phyloP scores from a whole-genome alignment of 2,329 filamentous ascomycete genomes.

The Aspergillus sp. region DNA sequence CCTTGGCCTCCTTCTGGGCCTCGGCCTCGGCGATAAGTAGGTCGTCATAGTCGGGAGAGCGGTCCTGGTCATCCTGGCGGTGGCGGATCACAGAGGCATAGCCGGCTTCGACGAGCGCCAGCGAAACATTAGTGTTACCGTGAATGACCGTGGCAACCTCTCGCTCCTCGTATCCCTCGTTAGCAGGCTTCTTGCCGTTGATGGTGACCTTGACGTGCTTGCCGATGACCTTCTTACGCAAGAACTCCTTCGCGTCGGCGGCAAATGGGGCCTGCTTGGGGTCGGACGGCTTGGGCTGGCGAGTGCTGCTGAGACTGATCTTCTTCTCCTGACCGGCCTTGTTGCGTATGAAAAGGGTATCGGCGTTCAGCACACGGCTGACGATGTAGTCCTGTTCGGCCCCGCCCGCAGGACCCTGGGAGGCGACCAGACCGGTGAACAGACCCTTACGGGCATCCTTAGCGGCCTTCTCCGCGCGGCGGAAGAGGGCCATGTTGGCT shows the following conservation, averaged over 20 bases:
- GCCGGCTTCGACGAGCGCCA: slow-evolving; percentile 84
- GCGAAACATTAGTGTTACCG: slow-evolving; percentile 82
- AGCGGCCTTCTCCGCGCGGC: slow-evolving; percentile 82
- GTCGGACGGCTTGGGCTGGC: slow-evolving; percentile 87
- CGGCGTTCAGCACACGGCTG: slow-evolving; percentile 79
- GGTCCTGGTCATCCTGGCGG: slow-evolving; percentile 89
- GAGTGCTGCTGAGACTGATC: slow-evolving; percentile 87
- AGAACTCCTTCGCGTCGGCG: slow-evolving; percentile 92
- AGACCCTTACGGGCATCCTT: slow-evolving; percentile 74
- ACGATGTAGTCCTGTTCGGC: slow-evolving; percentile 77
- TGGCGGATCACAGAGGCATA: slow-evolving; percentile 94
- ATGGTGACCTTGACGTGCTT: slow-evolving; percentile 90
- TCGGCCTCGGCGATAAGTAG: slow-evolving; percentile 46
- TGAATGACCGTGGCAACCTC: slow-evolving; percentile 87
- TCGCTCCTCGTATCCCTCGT: slow-evolving; percentile 87
- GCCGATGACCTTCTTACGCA: slow-evolving; percentile 90
- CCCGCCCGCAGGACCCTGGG: slow-evolving; percentile 59
- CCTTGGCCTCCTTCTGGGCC: slow-evolving; percentile 85
- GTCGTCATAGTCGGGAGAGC: slow-evolving; percentile 86
- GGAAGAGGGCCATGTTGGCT: slow-evolving; percentile 78
- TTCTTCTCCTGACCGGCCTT: slow-evolving; percentile 85
- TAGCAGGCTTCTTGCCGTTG: slow-evolving; percentile 86
- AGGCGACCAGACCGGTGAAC: slow-evolving; percentile 74
- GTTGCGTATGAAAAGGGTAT: slow-evolving; percentile 82
- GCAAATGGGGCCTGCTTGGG: slow-evolving; percentile 83